phyloP scores from a whole-genome alignment of 768 basidiomycete genomes.

The Kwoniella dendrophila region DNA sequence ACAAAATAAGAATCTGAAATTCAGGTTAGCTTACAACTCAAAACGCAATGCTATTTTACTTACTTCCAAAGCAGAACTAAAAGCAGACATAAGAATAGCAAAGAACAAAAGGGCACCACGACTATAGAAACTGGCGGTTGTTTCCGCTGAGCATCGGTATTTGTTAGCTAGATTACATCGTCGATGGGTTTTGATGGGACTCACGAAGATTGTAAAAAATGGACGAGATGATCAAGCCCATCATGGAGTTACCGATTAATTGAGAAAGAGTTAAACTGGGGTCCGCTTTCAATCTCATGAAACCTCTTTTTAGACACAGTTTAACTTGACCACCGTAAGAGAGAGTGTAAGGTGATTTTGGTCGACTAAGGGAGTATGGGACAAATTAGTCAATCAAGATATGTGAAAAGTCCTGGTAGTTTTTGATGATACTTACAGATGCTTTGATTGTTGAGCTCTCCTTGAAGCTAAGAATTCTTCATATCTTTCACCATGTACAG shows the following conservation, averaged over 20 bases:
- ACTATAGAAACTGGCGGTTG: slow-evolving; percentile 46
- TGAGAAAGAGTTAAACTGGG: slow-evolving; percentile 51
- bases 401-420: slow-evolving; percentile 69
- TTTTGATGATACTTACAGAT: slow-evolving; percentile 69
- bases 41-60: no score
- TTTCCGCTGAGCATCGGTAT: slow-evolving; percentile 20
- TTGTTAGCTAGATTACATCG: neutral
- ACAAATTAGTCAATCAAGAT: slow-evolving; percentile 58
- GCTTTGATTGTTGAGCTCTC: slow-evolving; percentile 71
- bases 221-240: slow-evolving; percentile 49
- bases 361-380: slow-evolving; percentile 52
- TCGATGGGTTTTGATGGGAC: no score
- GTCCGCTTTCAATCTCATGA: slow-evolving; percentile 60
- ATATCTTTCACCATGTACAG: slow-evolving; percentile 58
- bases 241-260: slow-evolving; percentile 51
- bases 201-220: slow-evolving; percentile 54
- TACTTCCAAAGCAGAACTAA: slow-evolving; percentile 55
- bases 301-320: slow-evolving; percentile 60
- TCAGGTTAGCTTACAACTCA: neutral
- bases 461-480: slow-evolving; percentile 72
- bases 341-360: slow-evolving; percentile 59
- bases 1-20: slow-evolving; percentile 55
- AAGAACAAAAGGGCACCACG: slow-evolving; percentile 52
- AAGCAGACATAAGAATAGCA: slow-evolving; percentile 66
- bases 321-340: slow-evolving; percentile 60